Evolutionary conservation across 208 protist genomes (phyloP), one percentile per base, ranked within the genome.

Genomic region (Kentomonas sorsogonicus): DNA sequence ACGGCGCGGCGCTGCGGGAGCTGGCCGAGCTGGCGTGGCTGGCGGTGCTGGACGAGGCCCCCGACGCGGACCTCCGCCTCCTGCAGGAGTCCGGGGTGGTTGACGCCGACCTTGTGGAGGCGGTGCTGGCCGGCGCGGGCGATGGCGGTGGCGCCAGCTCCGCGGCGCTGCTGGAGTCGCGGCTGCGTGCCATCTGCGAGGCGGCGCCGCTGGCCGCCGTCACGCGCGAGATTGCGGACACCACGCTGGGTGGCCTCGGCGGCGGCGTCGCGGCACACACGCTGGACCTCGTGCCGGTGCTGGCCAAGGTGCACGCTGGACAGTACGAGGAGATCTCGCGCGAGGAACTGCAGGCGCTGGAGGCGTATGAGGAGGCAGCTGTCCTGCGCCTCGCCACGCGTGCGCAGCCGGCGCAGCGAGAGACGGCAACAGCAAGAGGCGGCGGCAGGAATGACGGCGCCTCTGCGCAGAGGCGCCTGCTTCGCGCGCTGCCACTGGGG

Each of bases 251-350:
- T 11, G n/a, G n/a, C n/a, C n/a, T n/a, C n/a, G n/a, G n/a, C n/a
- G n/a, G n/a, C n/a, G n/a, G n/a, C n/a, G n/a, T n/a, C n/a, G n/a
- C n/a, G n/a, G n/a, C n/a, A n/a, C 33, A 36, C 33, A 69, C 69
- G 2, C 67, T 81, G 27, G 86, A 93, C 38, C 34, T 93, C 30
- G 80, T 78, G 10, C 75, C 72, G 22, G 68, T 69, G 10, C 36
- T 89, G 39, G 65, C 72, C 23, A 89, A 88, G 39, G 69, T 73
- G 25, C 53, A 79, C 39, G 39, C 56, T 25, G 71, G 72, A 10
- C 65, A 71, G 38, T 89, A 72, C 48, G 77, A 71, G 20, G 63
- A 79, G 15, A 72, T 89, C 41, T 74, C 80, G 1, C 70, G 69
- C 18, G 56, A 53, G n/a, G 85, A 92, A 38, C 61, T 92, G 15